These are phyloP conservation scores for Podila minutissima DNA, from an alignment of 192 early-diverging fungal genomes.

Conservation along the genomic window DNA sequence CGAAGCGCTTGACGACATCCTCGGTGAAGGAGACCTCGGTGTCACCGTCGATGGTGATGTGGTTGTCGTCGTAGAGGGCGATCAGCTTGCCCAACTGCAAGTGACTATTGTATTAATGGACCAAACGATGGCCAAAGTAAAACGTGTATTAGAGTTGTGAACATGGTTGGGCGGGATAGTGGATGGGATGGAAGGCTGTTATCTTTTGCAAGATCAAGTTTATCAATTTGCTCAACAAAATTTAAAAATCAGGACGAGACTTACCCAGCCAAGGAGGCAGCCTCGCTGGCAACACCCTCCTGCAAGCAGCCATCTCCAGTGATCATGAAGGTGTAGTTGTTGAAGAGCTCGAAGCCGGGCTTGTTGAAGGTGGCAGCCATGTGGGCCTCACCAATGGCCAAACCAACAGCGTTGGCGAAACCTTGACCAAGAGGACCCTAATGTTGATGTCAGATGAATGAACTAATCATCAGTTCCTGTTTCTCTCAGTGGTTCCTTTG, in stretches of 20 bases:
- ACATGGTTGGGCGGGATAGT: background rate
- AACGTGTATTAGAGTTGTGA: background rate
- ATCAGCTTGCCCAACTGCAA: conserved; percentile 95
- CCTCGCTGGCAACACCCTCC: conserved; percentile 96
- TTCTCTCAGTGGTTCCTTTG: background rate
- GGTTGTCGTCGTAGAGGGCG: conserved; percentile 97
- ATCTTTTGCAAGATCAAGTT: background rate
- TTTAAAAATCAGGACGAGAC: conserved; percentile 5
- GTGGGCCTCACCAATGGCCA: conserved; percentile 91
- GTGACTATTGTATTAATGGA: conserved; percentile 58
- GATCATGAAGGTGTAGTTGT: conserved; percentile 90
- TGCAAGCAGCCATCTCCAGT: conserved; percentile 98
- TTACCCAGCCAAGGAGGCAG: conserved; percentile 91
- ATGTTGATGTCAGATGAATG: background rate
- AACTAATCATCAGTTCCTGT: background rate
- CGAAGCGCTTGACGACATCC: conserved; percentile 88
- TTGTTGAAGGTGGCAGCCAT: conserved; percentile 92
- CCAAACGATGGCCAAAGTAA: background rate
- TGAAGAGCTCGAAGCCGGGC: conserved; percentile 86
- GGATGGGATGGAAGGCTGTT: background rate
- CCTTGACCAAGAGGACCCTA: conserved; percentile 63
- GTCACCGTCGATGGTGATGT: conserved; percentile 94
- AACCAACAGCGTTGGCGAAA: conserved; percentile 93
- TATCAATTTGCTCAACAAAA: conserved; percentile 11
- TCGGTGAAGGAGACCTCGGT: conserved; percentile 93